Conservation (phyloP, 257 asterid species). For the Scutellaria barbata region DNA sequence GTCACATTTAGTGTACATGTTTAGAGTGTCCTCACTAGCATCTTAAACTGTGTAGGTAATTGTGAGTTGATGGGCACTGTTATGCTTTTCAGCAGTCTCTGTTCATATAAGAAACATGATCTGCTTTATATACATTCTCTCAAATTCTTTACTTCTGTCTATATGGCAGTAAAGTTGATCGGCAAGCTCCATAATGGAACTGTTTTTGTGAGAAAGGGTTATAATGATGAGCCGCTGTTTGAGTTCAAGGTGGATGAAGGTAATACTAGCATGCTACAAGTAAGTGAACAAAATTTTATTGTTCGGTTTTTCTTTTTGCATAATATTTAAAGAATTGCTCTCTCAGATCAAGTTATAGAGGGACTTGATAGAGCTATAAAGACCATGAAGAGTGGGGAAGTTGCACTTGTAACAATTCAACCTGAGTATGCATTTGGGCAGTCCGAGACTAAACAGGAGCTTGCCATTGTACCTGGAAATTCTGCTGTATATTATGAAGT, state of each 20-base stretch:
- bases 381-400: constrained; percentile 67
- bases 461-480: constrained; percentile 56
- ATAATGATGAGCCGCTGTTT: constrained; percentile 43
- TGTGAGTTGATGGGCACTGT: too few species aligned
- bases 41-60: too few species aligned
- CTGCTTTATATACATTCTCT: too few species aligned
- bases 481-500: constrained; percentile 53
- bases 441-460: constrained; percentile 50
- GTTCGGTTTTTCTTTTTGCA: too few species aligned
- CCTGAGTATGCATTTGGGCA: constrained; percentile 65
- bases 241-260: constrained; percentile 60
- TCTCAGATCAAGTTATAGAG: constrained; percentile 53
- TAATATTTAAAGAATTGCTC: too few species aligned
- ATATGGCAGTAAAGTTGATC: constrained; percentile 39
- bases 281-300: too few species aligned
- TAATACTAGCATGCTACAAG: too few species aligned
- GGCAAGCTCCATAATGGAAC: constrained; percentile 64
- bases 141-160: too few species aligned
- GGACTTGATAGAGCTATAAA: constrained; percentile 61
- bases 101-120: too few species aligned
- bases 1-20: too few species aligned
- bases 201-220: constrained; percentile 50
- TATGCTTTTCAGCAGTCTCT: too few species aligned
- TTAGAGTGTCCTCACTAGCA: too few species aligned
- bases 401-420: constrained; percentile 48